Evolutionary conservation across 1,284 basidiomycete species (phyloP), one percentile per base, ranked within the genome.

Genomic region (Peniophora sp.): DNA sequence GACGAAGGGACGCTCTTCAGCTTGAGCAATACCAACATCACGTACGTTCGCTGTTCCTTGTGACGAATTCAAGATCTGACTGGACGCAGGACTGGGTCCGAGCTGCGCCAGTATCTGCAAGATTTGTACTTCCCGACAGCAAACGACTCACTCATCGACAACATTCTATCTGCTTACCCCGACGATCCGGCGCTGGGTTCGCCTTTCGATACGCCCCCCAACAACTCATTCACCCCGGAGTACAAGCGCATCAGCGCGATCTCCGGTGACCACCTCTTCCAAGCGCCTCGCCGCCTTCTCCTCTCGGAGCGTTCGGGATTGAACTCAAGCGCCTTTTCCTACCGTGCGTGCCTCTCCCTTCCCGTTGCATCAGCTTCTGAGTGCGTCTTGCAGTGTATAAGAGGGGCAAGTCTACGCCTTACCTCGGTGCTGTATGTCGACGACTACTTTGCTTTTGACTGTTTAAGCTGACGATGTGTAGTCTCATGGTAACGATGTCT

Each of bases 1-100:
- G 78, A 79, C 51, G 77, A 79, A 60, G 78, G 77, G 16, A 78
- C 78, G 0, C 32, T 74, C 0, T 79, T 79, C 56, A 66, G 74
- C 0, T 55, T 79, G 8, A 63, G 73, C 1, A 69, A 58, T 14
- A 49, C 68, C 36, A 74, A 76, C 49, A 55, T 77, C 56, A 74
- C 72, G 69, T 71, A 58, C 50, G 66, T 27, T 35, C 2, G 19
- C 36, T 52, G 24, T 19, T 24, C 17, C 24, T 17, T 35, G 27
- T 44, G 35, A 3, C 20, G 24, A 11, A 46, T 20, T 24, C 34
- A 20, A 41, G 27, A n/a, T n/a, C 16, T 35, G 10, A 16, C 25
- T 22, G 12, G 14, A 25, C 41, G 19, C 47, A 60, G 56, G 2
- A 55, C 55, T 8, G 32, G 57, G 45, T 5, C 3, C 20, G 39